Base-by-base conservation (phyloP, 768 basidiomycete species). In the Daedalea quercina region DNA sequence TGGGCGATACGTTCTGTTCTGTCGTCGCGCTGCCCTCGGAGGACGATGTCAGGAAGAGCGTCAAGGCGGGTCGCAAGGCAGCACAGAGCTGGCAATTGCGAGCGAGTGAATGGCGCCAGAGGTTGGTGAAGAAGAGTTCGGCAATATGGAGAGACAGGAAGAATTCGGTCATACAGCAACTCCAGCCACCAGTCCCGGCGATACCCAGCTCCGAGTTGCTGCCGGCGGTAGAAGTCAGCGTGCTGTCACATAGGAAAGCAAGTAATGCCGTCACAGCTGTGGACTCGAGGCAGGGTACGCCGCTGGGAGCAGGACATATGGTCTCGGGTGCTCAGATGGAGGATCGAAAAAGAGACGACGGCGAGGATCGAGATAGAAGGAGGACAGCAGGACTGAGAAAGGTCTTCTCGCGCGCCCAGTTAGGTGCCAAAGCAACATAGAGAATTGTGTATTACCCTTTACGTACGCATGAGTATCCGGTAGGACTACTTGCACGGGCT, bases 1-100 rank as follows among this genome's bases (percentile, higher is more conserved):
- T 63, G 61, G 61, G 57, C 35, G 48, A 56, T 41, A 63, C 63
- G 24, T 65, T 65, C 52, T 53, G 61, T 22, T 53, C 62, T 6
- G 51, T 55, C 6, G 53, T 58, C 6, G 53, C 58, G n/a, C 52
- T 65, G 34, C 64, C 64, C 2, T 57, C 60, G 1, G 64, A 63
- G 12, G 60, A 60, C n/a, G 54, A 35, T 11, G 35, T 50, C 35
- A 15, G 49, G 15, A 28, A 23, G 46, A 20, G 46, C 6, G 26
- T 25, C 7, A 23, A 28, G 15, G 46, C 46, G 12, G 44, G 44
- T 26, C 23, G 23, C 3, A 28, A 24, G 23, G 46, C 46, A 13
- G 25, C 44, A 13, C 46, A 47, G 3, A 28, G 28, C 7, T 47
- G 46, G 46, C 46, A 47, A n/a, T 9, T 26, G 46, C 46, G 46